These are phyloP conservation scores for Vicia villosa DNA, from an alignment of 306 rosid genomes.

Conservation along the genomic window DNA sequence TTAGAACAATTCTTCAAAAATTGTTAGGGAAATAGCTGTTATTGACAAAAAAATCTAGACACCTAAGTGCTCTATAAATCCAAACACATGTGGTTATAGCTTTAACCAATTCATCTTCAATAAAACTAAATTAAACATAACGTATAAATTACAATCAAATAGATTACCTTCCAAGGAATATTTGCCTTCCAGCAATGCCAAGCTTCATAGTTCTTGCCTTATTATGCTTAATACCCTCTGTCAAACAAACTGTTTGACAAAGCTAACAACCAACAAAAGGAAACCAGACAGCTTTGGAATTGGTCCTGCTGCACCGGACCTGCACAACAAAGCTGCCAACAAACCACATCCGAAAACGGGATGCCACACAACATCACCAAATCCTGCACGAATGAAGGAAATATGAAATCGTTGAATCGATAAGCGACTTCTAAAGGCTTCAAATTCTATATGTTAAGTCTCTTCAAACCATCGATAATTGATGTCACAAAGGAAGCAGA, in stretches of 20 bases:
- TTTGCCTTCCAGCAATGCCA: constrained; percentile 99
- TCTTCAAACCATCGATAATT: constrained; percentile 81
- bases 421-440: constrained; percentile 87
- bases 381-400: constrained; percentile 74
- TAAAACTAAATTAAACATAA: background rate
- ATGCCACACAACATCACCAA: no score
- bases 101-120: constrained; percentile 2
- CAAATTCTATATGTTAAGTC: constrained; percentile 83
- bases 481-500: constrained; percentile 86
- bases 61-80: background rate
- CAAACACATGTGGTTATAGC: background rate
- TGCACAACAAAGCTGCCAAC: no score
- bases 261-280: no score
- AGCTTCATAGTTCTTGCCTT: constrained; percentile 98
- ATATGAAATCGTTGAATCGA: constrained; percentile 76
- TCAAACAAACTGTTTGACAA: no score
- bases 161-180: constrained; percentile 93
- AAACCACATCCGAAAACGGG: no score
- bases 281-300: no score
- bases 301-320: no score
- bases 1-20: background rate
- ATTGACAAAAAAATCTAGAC: constrained; percentile 1
- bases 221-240: constrained; percentile 98
- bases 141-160: background rate
- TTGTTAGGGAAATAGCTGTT: background rate